Evolutionary conservation across 129 eudicot genomes (phyloP).

Genomic region (Flaveria trinervia): DNA sequence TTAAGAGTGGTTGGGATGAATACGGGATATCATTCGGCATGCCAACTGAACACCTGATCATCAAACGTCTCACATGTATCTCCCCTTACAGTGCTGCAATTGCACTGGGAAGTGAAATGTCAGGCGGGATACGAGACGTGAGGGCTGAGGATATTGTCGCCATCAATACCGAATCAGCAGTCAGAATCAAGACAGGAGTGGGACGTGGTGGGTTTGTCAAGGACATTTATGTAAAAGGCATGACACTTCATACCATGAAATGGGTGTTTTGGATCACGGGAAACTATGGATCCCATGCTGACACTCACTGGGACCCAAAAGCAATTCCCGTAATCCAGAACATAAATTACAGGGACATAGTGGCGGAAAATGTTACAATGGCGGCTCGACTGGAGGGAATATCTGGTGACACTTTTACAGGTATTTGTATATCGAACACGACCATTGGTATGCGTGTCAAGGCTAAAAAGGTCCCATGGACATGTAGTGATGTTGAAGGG

Average conservation of each 20-base stretch:
- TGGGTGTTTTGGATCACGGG: conserved; percentile 92
- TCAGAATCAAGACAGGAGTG: conserved; percentile 69
- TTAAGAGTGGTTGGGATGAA: conserved; percentile 83
- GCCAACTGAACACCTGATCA: conserved; percentile 67
- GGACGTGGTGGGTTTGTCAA: conserved; percentile 84
- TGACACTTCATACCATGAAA: conserved; percentile 82
- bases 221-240: conserved; percentile 71
- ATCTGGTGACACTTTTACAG: conserved; percentile 65
- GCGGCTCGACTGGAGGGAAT: conserved; percentile 76
- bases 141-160: conserved; percentile 66
- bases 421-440: conserved; percentile 72
- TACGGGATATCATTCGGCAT: conserved; percentile 63
- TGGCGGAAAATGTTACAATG: conserved; percentile 69
- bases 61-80: conserved; percentile 65
- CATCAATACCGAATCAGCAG: conserved; percentile 72
- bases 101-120: conserved; percentile 88
- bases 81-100: conserved; percentile 86
- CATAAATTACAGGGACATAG: conserved; percentile 66
- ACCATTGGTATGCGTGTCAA: conserved; percentile 66
- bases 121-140: conserved; percentile 76
- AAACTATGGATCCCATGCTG: conserved; percentile 76
- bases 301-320: conserved; percentile 64
- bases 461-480: conserved; percentile 83
- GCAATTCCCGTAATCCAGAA: conserved; percentile 59
- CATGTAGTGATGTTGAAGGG: conserved; percentile 65